Evolutionary conservation across 2,329 filamentous ascomycete species (phyloP).

Genomic region (Biscogniauxia mediterranea): DNA sequence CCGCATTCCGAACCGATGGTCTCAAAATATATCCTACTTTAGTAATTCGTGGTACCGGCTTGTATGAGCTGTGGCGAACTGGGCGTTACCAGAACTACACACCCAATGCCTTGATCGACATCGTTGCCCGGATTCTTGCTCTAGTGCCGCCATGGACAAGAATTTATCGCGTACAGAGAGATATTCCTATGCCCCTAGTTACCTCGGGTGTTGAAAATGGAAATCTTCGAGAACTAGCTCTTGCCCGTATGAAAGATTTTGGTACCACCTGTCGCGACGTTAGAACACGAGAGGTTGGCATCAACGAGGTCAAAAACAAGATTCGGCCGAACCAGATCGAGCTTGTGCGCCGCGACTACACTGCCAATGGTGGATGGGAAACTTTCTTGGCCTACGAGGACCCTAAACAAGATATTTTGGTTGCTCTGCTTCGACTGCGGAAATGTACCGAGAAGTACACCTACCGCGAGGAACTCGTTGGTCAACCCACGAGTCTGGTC

Average conservation of each 20-base stretch:
- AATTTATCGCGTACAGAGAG: conserved; percentile 96
- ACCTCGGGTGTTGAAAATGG: conserved; percentile 98
- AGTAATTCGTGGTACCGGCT: conserved; percentile 91
- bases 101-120: conserved; percentile 90
- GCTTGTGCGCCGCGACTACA: conserved; percentile 89
- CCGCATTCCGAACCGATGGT: conserved; percentile 92
- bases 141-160: conserved; percentile 96
- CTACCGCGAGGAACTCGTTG: conserved; percentile 80
- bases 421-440: conserved; percentile 81
- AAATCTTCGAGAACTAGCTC: conserved; percentile 86
- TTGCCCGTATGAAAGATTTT: conserved; percentile 99
- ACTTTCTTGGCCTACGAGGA: conserved; percentile 98
- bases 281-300: conserved; percentile 91
- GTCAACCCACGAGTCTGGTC: conserved; percentile 87
- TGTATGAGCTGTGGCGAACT: conserved; percentile 97
- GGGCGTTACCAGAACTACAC: conserved; percentile 98
- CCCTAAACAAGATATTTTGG: conserved; percentile 96
- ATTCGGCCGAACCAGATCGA: conserved; percentile 95
- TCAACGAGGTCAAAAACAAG: conserved; percentile 99
- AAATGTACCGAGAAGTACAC: conserved; percentile 93
- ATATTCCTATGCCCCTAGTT: conserved; percentile 99
- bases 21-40: conserved; percentile 98
- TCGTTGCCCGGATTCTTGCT: conserved; percentile 93
- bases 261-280: conserved; percentile 96
- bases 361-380: conserved; percentile 96